Conservation (phyloP, 176 grass and related monocot species). For the Pharus latifolius region DNA sequence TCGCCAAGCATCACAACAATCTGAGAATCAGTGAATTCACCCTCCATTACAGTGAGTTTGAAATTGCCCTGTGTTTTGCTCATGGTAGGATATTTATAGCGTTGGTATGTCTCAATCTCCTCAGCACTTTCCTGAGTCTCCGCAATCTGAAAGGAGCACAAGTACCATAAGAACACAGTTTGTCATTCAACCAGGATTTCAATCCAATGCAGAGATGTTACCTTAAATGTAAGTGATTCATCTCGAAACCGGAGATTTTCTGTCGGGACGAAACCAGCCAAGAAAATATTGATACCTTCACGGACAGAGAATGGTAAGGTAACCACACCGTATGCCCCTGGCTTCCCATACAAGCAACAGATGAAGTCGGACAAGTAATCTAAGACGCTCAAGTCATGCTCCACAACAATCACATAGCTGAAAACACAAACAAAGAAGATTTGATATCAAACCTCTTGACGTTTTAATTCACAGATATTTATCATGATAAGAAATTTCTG, state of each 20-base stretch:
- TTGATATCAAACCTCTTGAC: not conserved
- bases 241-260: constrained; percentile 80
- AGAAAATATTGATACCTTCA: constrained; percentile 76
- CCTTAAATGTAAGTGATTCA: constrained; percentile 82
- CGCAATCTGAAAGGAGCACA: constrained; percentile 35
- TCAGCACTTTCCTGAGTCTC: constrained; percentile 69
- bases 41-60: constrained; percentile 52
- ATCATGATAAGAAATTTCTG: not conserved
- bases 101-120: constrained; percentile 68
- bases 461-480: not conserved
- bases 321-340: constrained; percentile 80
- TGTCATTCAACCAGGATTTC: not conserved
- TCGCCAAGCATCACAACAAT: constrained; percentile 88
- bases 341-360: constrained; percentile 94
- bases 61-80: constrained; percentile 82
- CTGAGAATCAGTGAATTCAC: constrained; percentile 84
- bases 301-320: constrained; percentile 69
- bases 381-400: constrained; percentile 81
- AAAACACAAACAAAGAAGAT: not conserved
- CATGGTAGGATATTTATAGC: constrained; percentile 85
- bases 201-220: not conserved
- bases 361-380: constrained; percentile 95
- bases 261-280: constrained; percentile 76
- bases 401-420: constrained; percentile 85
- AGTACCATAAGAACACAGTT: not conserved